Base-by-base conservation (phyloP, 2,329 filamentous ascomycete species). In the Cytospora schulzeri region DNA sequence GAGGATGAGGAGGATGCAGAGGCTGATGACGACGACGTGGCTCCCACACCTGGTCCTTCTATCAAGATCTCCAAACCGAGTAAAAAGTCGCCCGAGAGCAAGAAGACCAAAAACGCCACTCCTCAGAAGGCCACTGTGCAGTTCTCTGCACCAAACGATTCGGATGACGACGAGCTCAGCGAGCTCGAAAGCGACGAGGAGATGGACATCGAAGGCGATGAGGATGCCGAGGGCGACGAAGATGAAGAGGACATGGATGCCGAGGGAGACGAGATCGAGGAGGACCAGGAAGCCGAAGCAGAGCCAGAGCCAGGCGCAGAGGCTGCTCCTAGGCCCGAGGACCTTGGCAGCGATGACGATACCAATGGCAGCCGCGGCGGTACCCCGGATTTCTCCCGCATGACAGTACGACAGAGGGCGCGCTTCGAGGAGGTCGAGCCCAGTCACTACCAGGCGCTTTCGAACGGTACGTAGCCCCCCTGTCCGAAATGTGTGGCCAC, bases 361-460 rank as follows among this genome's bases (percentile, higher is more conserved):
- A 70, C 67, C 74, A 73, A 79, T 14, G 70, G 68, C 74, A 84
- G 81, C 70, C 77, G 78, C 41, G 83, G 75, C 6, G 84, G 78
- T 51, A 81, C 83, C 5, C 83, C 81, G 0, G 83, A 87, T 69
- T 73, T 87, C 38, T 79, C 82, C 41, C 86, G 85, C 74, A 85
- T 88, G 83, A 88, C 85, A 5, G 85, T 85, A 70, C 79, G 85
- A 26, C 85, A 88, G 71, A 78, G 85, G 48, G 85, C 85, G 29
- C 80, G 85, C 19, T 86, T 87, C 58, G 85, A 85, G 60, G 84
- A 86, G 65, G 45, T 80, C 75, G 68, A 81, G 77, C 53, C 82
- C 79, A 72, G 81, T n/a, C 63, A 83, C 70, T 84, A 80, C 71
- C 82, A 87, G 81, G 87, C 87, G 72, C 73, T 88, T 0, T 87